These are phyloP conservation scores for Spiromastix sp. DNA, from an alignment of 2,329 filamentous ascomycete species.

Conservation along the genomic window DNA sequence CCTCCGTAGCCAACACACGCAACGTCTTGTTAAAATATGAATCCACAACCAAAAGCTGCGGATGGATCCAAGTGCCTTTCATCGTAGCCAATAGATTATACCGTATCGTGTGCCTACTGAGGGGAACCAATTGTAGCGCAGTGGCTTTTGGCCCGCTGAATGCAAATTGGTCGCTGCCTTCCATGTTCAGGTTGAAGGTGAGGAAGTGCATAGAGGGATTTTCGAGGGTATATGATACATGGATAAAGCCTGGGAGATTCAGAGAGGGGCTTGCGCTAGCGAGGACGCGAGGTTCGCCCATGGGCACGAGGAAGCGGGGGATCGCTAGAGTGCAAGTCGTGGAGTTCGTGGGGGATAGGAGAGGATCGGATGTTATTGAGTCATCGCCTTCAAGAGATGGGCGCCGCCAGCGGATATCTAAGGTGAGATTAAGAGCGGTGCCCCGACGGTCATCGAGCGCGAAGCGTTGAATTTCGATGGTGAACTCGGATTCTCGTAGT, in stretches of 20 bases:
- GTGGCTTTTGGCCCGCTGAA: conserved; percentile 82
- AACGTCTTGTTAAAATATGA: conserved; percentile 89
- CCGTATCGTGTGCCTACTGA: conserved; percentile 62
- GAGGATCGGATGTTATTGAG: neutral
- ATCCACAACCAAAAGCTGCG: conserved; percentile 69
- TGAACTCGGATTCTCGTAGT: conserved; percentile 62
- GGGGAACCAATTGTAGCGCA: conserved; percentile 68
- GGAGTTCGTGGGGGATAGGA: neutral
- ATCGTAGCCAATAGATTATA: conserved; percentile 63
- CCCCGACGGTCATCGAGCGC: conserved; percentile 73
- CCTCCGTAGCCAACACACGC: conserved; percentile 67
- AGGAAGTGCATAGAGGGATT: conserved; percentile 92
- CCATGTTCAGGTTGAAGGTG: conserved; percentile 86
- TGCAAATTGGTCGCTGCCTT: conserved; percentile 82
- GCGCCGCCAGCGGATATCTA: conserved; percentile 70
- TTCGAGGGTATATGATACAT: conserved; percentile 64
- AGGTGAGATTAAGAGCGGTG: conserved; percentile 61
- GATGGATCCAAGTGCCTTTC: conserved; percentile 57
- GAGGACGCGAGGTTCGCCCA: conserved; percentile 77
- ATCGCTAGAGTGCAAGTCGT: conserved; percentile 58
- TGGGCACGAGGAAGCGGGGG: conserved; percentile 69
- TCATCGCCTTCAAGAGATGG: conserved; percentile 18
- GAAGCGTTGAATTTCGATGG: conserved; percentile 62
- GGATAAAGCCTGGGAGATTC: conserved; percentile 24
- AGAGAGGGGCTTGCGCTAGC: conserved; percentile 33